Evolutionary conservation across 1,139 yeast species (phyloP).

Genomic region (Sugiyamaella castrensis): DNA sequence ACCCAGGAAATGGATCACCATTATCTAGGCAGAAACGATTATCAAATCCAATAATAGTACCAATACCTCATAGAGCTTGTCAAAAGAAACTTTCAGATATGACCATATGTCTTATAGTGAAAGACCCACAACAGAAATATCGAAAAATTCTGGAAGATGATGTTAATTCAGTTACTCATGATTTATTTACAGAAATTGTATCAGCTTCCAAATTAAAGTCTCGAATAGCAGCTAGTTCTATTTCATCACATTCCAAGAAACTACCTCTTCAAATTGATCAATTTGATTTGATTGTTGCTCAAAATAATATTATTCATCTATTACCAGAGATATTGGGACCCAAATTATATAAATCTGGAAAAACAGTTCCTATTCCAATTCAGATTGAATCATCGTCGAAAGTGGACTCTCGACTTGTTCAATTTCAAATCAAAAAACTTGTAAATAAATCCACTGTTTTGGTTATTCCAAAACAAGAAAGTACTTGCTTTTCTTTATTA

Average conservation of each 20-base stretch:
- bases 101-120: constrained; percentile 28
- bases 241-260: constrained; percentile 12
- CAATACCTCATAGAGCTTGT: constrained; percentile 26
- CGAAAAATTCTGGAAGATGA: constrained; percentile 23
- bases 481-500: constrained; percentile 28
- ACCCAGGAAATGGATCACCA: constrained; percentile 14
- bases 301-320: constrained; percentile 25
- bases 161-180: constrained; percentile 24
- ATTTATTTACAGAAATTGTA: constrained; percentile 29
- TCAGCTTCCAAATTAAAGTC: constrained; percentile 28
- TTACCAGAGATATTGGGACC: constrained; percentile 28
- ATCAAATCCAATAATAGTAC: constrained; percentile 26
- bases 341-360: constrained; percentile 27
- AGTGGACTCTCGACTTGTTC: constrained; percentile 26
- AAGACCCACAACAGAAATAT: constrained; percentile 28
- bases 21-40: constrained; percentile 13
- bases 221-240: constrained; percentile 15
- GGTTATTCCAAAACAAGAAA: constrained; percentile 23
- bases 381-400: constrained; percentile 21
- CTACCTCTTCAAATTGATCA: constrained; percentile 11
- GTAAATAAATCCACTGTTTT: constrained; percentile 26
- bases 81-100: constrained; percentile 22
- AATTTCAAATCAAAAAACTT: constrained; percentile 27
- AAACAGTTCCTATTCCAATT: constrained; percentile 29
- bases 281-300: constrained; percentile 28